Conservation (phyloP, 176 grass and related monocot species). For the barley (Hordeum vulgare) region DNA sequence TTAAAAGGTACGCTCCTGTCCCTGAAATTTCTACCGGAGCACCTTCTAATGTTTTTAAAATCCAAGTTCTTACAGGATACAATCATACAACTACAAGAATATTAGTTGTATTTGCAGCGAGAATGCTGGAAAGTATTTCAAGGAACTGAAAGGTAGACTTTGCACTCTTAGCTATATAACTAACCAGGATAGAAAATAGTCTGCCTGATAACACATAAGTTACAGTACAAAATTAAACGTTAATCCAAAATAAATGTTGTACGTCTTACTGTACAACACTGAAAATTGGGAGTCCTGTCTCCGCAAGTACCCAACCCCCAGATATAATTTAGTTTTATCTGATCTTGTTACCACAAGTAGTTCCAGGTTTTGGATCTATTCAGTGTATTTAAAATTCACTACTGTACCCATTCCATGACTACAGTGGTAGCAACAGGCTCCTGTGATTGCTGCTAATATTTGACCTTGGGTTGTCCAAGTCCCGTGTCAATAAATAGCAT, state of each 20-base stretch:
- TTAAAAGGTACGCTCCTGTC: constrained; percentile 49
- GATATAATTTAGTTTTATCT: neutral
- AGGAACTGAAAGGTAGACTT: neutral
- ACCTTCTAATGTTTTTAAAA: neutral
- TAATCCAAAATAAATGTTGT: neutral
- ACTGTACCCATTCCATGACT: neutral
- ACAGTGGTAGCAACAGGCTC: neutral
- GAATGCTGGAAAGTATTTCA: neutral
- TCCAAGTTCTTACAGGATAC: neutral
- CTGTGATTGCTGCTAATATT: constrained; percentile 8
- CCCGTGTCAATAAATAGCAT: neutral
- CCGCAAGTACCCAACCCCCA: neutral
- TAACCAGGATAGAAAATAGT: neutral
- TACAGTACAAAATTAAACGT: neutral
- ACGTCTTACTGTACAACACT: neutral
- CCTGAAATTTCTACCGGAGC: neutral
- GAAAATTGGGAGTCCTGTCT: neutral
- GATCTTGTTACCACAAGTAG: constrained; percentile 7
- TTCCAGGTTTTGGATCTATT: neutral
- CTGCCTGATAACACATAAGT: neutral
- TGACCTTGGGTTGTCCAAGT: neutral
- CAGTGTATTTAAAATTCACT: neutral
- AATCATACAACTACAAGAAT: neutral
- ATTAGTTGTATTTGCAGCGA: neutral
- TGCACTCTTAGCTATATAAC: neutral